Evolutionary conservation across 2,329 filamentous ascomycete species (phyloP).

Genomic region (Mycogone perniciosa): DNA sequence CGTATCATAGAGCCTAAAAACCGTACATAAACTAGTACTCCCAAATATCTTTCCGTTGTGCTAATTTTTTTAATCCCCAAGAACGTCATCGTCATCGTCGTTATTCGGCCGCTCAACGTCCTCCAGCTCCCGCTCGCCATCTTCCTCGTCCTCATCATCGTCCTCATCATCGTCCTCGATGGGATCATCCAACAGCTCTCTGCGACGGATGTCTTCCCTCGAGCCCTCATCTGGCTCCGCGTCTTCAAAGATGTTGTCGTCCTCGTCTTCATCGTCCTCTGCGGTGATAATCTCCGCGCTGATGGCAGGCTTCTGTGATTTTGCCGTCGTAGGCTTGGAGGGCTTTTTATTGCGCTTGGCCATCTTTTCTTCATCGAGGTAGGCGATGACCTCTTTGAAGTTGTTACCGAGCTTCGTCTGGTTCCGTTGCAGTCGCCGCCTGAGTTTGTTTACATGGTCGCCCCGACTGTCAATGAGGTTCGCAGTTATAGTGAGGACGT

Average conservation of each 20-base stretch:
- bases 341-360: slow-evolving; percentile 38
- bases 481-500: slow-evolving; percentile 73
- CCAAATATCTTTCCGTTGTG: neutral
- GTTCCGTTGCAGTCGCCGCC: slow-evolving; percentile 70
- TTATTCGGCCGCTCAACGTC: slow-evolving; percentile 25
- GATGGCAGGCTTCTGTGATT: slow-evolving; percentile 28
- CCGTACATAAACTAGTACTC: too few species aligned
- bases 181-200: slow-evolving; percentile 47
- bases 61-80: slow-evolving; percentile 35
- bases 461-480: slow-evolving; percentile 64
- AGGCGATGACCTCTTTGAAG: slow-evolving; percentile 76
- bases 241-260: slow-evolving; percentile 40
- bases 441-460: slow-evolving; percentile 55
- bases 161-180: slow-evolving; percentile 32
- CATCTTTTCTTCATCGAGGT: slow-evolving; percentile 64
- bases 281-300: slow-evolving; percentile 42
- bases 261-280: slow-evolving; percentile 35
- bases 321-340: slow-evolving; percentile 16
- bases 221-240: slow-evolving; percentile 53
- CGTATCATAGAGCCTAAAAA: neutral
- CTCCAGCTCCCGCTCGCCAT: slow-evolving; percentile 20
- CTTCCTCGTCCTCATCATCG: slow-evolving; percentile 26
- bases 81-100: slow-evolving; percentile 38
- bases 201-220: slow-evolving; percentile 48
- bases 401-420: slow-evolving; percentile 74